A percentile compares a stretch with the other conserved stretches of the same genome.
Conservation (phyloP, 768 basidiomycete genomes). For the Collybia sordida region DNA sequence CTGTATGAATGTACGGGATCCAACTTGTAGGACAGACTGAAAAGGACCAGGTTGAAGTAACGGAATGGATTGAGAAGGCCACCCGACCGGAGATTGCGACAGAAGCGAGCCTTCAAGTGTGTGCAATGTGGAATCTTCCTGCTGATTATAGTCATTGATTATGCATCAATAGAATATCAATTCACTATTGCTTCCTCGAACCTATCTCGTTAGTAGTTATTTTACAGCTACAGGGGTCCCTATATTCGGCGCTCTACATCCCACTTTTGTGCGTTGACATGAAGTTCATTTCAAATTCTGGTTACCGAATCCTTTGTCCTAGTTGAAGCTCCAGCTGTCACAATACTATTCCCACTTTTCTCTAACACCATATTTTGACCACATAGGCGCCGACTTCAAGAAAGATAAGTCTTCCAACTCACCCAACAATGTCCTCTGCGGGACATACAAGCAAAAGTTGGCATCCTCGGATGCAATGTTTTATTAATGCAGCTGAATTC, state of each 20-base stretch:
- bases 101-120: conserved; percentile 51
- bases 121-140: not conserved
- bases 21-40: conserved; percentile 52
- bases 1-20: too few species aligned
- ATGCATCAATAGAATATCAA: conserved; percentile 85
- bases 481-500: too few species aligned
- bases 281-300: not conserved
- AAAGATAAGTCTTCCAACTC: too few species aligned
- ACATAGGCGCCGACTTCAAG: too few species aligned
- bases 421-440: too few species aligned
- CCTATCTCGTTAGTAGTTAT: conserved; percentile 83
- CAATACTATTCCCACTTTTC: conserved; percentile 81
- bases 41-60: conserved; percentile 62
- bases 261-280: conserved; percentile 62
- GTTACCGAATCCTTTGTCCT: conserved; percentile 4
- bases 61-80: conserved; percentile 70
- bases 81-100: conserved; percentile 47
- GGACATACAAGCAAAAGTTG: too few species aligned
- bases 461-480: too few species aligned
- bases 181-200: conserved; percentile 66
- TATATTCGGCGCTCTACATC: conserved; percentile 86
- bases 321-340: conserved; percentile 71
- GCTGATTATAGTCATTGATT: too few species aligned
- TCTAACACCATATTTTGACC: conserved; percentile 92
- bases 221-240: conserved; percentile 92